Base-by-base conservation (phyloP, 2,329 filamentous ascomycete species). In the Torrubiella hemipterigena region DNA sequence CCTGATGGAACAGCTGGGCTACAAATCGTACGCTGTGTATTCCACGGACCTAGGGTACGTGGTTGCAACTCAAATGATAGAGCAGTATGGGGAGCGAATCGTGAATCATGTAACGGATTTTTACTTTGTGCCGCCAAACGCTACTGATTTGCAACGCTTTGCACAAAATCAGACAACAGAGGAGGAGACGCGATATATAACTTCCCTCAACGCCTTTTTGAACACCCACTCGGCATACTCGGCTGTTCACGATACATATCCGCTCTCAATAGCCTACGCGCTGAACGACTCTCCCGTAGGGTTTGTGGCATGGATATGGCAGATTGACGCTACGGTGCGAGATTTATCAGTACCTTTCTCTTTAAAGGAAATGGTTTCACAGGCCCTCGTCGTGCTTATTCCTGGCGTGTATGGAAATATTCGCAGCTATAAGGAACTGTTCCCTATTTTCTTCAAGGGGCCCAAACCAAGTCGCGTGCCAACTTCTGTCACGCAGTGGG, bases 371-470 rank as follows among this genome's bases (percentile, higher is more conserved):
- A 7, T 30, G 19, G 29, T 30, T 5, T 30, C 29, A 7, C 29
- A 30, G 19, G 29, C 19, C 17, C 4, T 30, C 18, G 17, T 13
- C 12, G 12, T 23, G 10, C 23, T 22, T 14, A 23, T 30, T 14
- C 29, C 29, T n/a, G 29, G 29, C 17, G 29, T 30, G 7, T 30
- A 30, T 15, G 29, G 29, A n/a, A 30, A 30, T 12, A 30, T 30
- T 4, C 3, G 29, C 8, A 23, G 29, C 10, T 30, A 30, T 14
- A 30, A 30, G 19, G 29, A 30, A 17, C 19, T 30, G 8, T 22
- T 12, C 7, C 29, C 18, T 13, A 9, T 23, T 14, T 5, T 22
- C 15, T n/a, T 30, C 14, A 14, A 18, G 8, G 18, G 19, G 7
- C n/a, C 11, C 4, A 23, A 23, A 22, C 5, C 5, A 9, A 30